Evolutionary conservation across 2,329 filamentous ascomycete genomes (phyloP).

Genomic region (Xylariaceae sp.): DNA sequence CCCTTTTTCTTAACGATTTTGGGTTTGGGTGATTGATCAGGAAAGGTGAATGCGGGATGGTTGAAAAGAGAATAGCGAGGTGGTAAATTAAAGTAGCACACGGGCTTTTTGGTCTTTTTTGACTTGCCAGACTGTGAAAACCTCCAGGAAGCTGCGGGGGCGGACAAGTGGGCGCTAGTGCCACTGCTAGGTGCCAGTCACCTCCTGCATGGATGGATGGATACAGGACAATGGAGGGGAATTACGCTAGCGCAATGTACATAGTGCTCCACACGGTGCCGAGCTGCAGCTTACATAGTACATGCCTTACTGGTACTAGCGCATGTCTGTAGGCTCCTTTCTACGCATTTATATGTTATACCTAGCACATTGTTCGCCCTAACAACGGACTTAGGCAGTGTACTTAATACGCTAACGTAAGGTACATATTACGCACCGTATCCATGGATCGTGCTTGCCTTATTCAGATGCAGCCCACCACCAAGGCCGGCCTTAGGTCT

Average conservation of each 20-base stretch:
- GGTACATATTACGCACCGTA: not conserved
- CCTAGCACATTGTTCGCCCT: too few species aligned
- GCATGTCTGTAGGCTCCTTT: too few species aligned
- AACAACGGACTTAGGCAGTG: too few species aligned
- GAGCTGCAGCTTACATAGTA: not conserved
- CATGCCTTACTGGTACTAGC: not conserved
- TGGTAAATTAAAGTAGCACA: slow-evolving; percentile 40
- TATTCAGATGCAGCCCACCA: not conserved
- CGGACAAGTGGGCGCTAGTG: slow-evolving; percentile 22
- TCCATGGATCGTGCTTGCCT: not conserved
- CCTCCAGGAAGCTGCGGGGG: slow-evolving; percentile 26
- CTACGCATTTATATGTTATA: too few species aligned
- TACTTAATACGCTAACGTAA: too few species aligned
- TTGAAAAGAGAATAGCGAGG: slow-evolving; percentile 50
- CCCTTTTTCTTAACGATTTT: slow-evolving; percentile 33
- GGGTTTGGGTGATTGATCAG: slow-evolving; percentile 42
- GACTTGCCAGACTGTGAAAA: slow-evolving; percentile 35
- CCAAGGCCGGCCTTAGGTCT: too few species aligned
- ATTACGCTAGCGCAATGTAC: too few species aligned
- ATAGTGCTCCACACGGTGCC: not conserved
- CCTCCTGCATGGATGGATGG: slow-evolving; percentile 10
- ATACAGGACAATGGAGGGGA: slow-evolving; percentile 14
- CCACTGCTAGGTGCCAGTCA: slow-evolving; percentile 3
- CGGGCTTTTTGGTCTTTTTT: slow-evolving; percentile 35
- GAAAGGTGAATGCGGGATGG: slow-evolving; percentile 46